Base-by-base conservation (phyloP, 2,329 filamentous ascomycete species). In the Aspergillus brasiliensis region DNA sequence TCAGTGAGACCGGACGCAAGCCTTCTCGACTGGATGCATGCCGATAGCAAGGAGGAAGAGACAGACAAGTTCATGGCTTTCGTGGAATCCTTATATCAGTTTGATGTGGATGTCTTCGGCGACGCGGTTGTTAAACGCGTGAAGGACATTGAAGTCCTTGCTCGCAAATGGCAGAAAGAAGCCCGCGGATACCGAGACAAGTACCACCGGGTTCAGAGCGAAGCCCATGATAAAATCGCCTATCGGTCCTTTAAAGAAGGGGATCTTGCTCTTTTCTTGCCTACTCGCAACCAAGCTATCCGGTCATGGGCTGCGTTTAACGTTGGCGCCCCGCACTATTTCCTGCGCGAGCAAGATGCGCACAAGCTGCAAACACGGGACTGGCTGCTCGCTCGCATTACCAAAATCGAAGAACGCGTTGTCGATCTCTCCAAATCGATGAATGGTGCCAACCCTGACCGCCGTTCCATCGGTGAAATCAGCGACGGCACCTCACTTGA, bases 241-340 rank as follows among this genome's bases (percentile, higher is more conserved):
- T 97, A 95, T 74, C 89, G 90, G 62, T 89, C 94, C 53, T 99
- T 99, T 81, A 98, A 97, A 72, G 93, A 97, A 75, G 94, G 95
- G 7, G 95, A 99, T 71, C 83, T 99, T 13, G 95, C 94, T 11
- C 79, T 99, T 2, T 99, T 99, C 80, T 80, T 99, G 42, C 95
- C 95, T 0, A 99, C 95, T 0, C 85, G 94, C 37, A 98, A 97
- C 73, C 93, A 98, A 77, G 91, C 91, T 38, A 95, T 92, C 4
- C 90, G 94, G 15, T 94, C 95, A 0, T 99, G 95, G 95, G 95
- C 95, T 5, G 95, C 95, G 0, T 99, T 99, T 83, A 99, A 99
- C 70, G 91, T 99, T 31, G 94, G 93, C 1, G 96, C 94, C 61
- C 95, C 95, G 8, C 95, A 99, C 75, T 98, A 95, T 79, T 99